phyloP scores from a whole-genome alignment of 257 asterid genomes.

The Solanum rostratum region DNA sequence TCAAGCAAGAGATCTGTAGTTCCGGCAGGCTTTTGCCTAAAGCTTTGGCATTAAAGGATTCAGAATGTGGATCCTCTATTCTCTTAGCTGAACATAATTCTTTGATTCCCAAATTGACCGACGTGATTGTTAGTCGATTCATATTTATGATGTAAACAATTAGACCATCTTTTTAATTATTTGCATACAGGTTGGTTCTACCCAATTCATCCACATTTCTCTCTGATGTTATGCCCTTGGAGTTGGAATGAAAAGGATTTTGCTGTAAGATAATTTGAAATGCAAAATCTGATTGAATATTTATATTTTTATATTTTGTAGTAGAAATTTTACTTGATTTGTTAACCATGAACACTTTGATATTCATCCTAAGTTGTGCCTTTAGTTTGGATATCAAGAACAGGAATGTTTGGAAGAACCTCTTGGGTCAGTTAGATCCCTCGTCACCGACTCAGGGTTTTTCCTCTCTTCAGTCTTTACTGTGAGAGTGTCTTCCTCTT shows the following conservation, averaged over 20 bases:
- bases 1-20: conserved; percentile 44
- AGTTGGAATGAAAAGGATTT: neutral
- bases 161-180: neutral
- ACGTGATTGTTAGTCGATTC: neutral
- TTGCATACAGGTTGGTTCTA: neutral
- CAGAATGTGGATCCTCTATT: neutral
- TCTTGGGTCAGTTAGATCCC: too few relatives aligned
- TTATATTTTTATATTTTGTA: neutral
- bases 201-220: neutral
- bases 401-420: neutral
- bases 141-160: neutral
- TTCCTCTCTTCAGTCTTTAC: too few relatives aligned
- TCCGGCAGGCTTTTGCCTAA: conserved; percentile 72
- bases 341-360: neutral
- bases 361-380: neutral
- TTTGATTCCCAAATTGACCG: neutral
- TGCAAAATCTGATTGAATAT: neutral
- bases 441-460: too few relatives aligned
- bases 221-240: neutral
- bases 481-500: too few relatives aligned
- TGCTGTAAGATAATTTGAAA: neutral
- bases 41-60: conserved; percentile 74
- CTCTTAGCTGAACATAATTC: neutral
- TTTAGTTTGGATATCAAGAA: neutral
- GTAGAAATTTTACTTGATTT: neutral